A percentile compares a stretch with the other conserved stretches of the same genome.
These are phyloP conservation scores for Hortaea sp. DNA, from an alignment of 2,329 filamentous ascomycete species.

Conservation along the genomic window DNA sequence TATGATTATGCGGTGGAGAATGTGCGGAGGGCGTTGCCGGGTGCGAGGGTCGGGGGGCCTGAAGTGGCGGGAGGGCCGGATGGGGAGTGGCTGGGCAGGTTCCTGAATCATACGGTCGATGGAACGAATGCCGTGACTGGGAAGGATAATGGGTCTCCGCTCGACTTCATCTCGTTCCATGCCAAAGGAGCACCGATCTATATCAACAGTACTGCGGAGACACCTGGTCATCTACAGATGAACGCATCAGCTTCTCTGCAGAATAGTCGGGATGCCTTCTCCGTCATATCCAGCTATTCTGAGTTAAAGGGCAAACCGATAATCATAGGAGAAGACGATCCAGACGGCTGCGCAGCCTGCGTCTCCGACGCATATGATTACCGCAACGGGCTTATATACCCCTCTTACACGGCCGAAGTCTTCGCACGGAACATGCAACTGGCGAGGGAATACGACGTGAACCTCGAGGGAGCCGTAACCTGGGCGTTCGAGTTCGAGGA, in stretches of 20 bases:
- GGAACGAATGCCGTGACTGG: neutral
- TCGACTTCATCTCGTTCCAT: too few species aligned
- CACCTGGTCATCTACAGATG: too few species aligned
- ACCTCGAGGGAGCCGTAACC: conserved; percentile 2
- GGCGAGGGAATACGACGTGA: conserved; percentile 1
- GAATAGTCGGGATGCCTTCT: too few species aligned
- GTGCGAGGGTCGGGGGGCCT: conserved; percentile 4
- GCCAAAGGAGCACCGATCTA: too few species aligned
- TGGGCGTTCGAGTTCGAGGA: conserved; percentile 5
- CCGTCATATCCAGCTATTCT: too few species aligned
- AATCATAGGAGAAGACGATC: conserved; percentile 5
- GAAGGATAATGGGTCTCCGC: too few species aligned
- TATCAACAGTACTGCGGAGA: too few species aligned
- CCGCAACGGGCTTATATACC: conserved; percentile 4
- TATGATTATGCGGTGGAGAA: conserved; percentile 6
- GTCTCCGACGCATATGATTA: conserved; percentile 1
- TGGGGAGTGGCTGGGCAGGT: conserved; percentile 1
- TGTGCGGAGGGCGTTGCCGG: conserved; percentile 2
- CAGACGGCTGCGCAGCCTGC: conserved; percentile 5
- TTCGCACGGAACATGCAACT: conserved; percentile 4
- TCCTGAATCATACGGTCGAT: conserved; percentile 5
- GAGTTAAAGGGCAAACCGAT: too few species aligned
- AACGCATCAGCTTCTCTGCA: too few species aligned
- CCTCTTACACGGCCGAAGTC: conserved; percentile 4
- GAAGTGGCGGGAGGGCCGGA: conserved; percentile 6